Evolutionary conservation across 352 stramenopile species (phyloP), one percentile per base, ranked within the genome.

Genomic region (Peronosclerospora sorghi): DNA sequence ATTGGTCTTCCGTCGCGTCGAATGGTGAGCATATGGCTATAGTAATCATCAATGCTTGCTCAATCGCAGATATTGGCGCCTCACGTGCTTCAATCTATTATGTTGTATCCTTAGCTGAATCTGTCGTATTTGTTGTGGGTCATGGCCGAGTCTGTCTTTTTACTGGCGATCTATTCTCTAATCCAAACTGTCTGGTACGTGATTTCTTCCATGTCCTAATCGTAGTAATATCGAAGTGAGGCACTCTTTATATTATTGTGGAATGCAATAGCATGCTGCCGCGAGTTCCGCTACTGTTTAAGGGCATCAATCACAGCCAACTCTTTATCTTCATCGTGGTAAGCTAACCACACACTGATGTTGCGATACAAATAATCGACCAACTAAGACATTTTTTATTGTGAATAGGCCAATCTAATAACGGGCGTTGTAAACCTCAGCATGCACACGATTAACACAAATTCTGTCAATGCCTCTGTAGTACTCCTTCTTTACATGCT

Each of bases 311-410:
- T 41, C 72, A 68, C 56, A 92, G 88, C 59, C 77, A 89, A 54
- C 67, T 92, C 42, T 88, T 89, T 43, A 51, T 89, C 40, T 92
- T 92, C 40, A 56, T 92, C 41, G 46, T 86, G 46, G 76, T 88
- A 63, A 42, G 51, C 24, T 14, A 2, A 1, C n/a, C 30, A 15
- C n/a, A 10, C 30, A 19, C 19, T 8, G 10, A 13, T 2, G 5
- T 27, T 12, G 15, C 14, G 5, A 20, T 27, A n/a, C 18, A 20
- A 9, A 17, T 42, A 6, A 15, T n/a, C 18, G 4, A 10, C 26
- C 29, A 44, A 5, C 30, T 37, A 53, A 19, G n/a, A 30, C 34
- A 13, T 38, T 5, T 27, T 18, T 28, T 1, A 2, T 8, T 36
- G 14, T 9, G 9, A 18, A n/a, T 35, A 88, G 76, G 73, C 79